Base-by-base conservation (phyloP, 2,329 filamentous ascomycete genomes). In the Colletotrichum eleusines region DNA sequence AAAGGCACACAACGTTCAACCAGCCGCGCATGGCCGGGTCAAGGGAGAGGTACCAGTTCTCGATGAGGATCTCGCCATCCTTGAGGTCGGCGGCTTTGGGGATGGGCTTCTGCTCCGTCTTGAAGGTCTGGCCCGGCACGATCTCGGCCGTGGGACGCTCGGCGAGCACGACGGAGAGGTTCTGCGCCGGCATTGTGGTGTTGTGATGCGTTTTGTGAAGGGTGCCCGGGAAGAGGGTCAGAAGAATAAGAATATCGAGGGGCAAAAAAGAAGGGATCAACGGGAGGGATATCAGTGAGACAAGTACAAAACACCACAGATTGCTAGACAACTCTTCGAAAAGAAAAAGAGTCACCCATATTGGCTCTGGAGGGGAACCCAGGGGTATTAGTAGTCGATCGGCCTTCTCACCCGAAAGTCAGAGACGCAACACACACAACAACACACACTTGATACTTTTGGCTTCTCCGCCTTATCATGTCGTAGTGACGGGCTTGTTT, bases 21-120 rank as follows among this genome's bases (percentile, higher is more conserved):
- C 90, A 93, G 69, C 89, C 89, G 75, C 92, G 87, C 91, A 93
- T 93, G n/a, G 91, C 91, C 1, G 92, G 91, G 80, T 94, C 92
- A 48, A 94, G 84, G 12, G 89, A 91, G 54, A 93, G 84, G 76
- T 93, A 93, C 71, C 91, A 80, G 0, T 80, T 78, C 78, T 89
- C 86, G 54, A 89, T 80, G 62, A 94, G 84, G 66, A 93, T 83
- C 76, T 93, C 82, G 74, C 90, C 90, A 83, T 90, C 86, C 77
- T 90, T 85, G 51, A 92, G 83, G 71, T 87, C 83, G 40, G 81
- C 80, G 26, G 84, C 82, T 9, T 85, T 81, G 74, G 87, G 87
- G 5, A 87, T 83, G 1, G 87, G 82, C 1, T 83, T 80, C 57
- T 81, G 83, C 75, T 88, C 85, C 44, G 85, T 76, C 48, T 80